phyloP scores from a whole-genome alignment of 768 basidiomycete species.

The Lanmaoa pseudosensibilis region DNA sequence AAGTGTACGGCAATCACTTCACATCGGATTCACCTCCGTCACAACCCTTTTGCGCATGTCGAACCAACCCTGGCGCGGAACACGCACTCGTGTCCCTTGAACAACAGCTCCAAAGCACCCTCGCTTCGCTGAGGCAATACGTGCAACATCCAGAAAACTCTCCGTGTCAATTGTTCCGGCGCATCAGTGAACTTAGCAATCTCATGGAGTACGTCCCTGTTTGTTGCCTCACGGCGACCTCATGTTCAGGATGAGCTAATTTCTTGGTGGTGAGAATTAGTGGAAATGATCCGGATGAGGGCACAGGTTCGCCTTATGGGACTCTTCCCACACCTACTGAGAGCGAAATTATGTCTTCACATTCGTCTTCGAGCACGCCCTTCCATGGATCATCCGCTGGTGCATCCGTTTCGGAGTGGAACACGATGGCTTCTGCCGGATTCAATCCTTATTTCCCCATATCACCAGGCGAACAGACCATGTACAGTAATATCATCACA shows the following conservation, averaged over 20 bases:
- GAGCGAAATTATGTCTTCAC: slow-evolving; percentile 54
- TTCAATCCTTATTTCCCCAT: slow-evolving; percentile 74
- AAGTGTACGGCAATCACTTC: slow-evolving; percentile 35
- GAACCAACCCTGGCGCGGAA: slow-evolving; percentile 57
- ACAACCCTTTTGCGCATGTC: slow-evolving; percentile 57
- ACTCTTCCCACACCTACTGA: slow-evolving; percentile 59
- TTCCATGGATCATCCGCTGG: slow-evolving; percentile 46
- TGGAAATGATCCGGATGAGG: slow-evolving; percentile 52
- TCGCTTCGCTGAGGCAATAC: slow-evolving; percentile 59
- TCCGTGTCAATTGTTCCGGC: slow-evolving; percentile 55
- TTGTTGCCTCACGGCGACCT: slow-evolving; percentile 34
- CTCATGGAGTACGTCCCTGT: slow-evolving; percentile 61
- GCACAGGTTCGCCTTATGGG: slow-evolving; percentile 51
- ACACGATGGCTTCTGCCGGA: slow-evolving; percentile 49
- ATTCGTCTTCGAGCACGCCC: slow-evolving; percentile 43
- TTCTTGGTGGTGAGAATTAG: slow-evolving; percentile 38
- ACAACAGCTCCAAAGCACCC: slow-evolving; percentile 60
- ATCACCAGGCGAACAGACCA: slow-evolving; percentile 50
- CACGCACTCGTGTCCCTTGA: slow-evolving; percentile 61
- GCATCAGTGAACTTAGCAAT: slow-evolving; percentile 59
- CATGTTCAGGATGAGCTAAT: slow-evolving; percentile 36
- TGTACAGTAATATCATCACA: slow-evolving; percentile 59
- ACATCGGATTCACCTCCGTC: slow-evolving; percentile 33
- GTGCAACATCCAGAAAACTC: slow-evolving; percentile 55
- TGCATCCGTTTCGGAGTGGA: slow-evolving; percentile 61